Evolutionary conservation across 2,329 filamentous ascomycete species (phyloP), one percentile per base, ranked within the genome.

Genomic region (Fusarium proliferatum): DNA sequence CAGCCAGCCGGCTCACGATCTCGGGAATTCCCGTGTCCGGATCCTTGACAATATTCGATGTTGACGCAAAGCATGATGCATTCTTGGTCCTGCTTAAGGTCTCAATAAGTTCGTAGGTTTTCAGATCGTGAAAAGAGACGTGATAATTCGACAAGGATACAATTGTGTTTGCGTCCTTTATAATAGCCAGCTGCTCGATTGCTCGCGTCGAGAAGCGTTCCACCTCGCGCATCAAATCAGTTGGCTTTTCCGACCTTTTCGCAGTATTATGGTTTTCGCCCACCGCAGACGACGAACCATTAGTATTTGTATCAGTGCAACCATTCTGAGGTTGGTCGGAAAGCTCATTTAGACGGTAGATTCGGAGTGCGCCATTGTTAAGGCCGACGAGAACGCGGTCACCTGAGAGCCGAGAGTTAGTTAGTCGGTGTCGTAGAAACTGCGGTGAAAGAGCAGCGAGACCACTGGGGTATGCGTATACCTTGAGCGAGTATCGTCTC

Each of bases 11-110:
- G 62, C 94, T 97, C 73, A 98, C 95, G 63, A 99, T 97, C 75
- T 96, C 94, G 2, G 95, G 95, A 56, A 99, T 95, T 30, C 93
- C 93, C 0, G 94, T 97, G 56, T 90, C 90, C 10, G 91, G 85
- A 81, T 99, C 96, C 81, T 96, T 96, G 75, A 97, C 93, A 62
- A 98, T 97, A 82, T 98, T 97, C 72, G 94, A 97, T 4, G 95
- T 98, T 48, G 97, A 94, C 3, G 96, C 95, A 82, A 99, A 98
- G 48, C 92, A 92, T 5, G 92, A 92, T 19, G 96, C 96, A 76
- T 96, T 96, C 83, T 94, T 96, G 17, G 95, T 97, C 80, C 92
- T 92, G 58, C 90, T 85, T 48, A 99, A 86, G 3, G 88, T 93
- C 81, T 97, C 93, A 79, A 96, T 90, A 64, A 95, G 87, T 73